Conservation (phyloP, 371 early-diverging fungal species). For the Mortierella sp. region DNA sequence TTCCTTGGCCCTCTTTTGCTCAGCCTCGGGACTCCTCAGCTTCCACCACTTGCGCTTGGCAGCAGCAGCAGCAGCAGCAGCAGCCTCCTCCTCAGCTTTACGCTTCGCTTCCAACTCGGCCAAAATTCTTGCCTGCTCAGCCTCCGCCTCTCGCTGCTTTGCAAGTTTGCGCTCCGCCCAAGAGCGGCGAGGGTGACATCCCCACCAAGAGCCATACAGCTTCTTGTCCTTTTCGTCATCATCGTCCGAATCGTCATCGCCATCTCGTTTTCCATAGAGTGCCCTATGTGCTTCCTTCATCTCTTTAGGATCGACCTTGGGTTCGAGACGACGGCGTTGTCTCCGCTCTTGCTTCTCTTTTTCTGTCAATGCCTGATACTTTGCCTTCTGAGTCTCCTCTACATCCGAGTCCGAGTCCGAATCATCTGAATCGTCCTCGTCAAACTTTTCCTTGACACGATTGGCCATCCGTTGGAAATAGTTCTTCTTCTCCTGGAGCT, state of each 20-base stretch:
- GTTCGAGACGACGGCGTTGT: conserved; percentile 27
- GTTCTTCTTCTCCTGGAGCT: conserved; percentile 39
- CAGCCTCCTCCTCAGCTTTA: conserved; percentile 34
- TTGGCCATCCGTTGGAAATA: conserved; percentile 43
- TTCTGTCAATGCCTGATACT: conserved; percentile 16
- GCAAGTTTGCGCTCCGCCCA: conserved; percentile 41
- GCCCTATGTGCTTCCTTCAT: conserved; percentile 41
- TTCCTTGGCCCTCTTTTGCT: conserved; percentile 12
- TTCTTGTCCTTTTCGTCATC: conserved; percentile 40
- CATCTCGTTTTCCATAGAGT: conserved; percentile 13
- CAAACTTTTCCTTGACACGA: conserved; percentile 48
- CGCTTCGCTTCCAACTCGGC: conserved; percentile 32
- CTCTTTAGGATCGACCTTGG: conserved; percentile 50
- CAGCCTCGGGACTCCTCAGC: conserved; percentile 13
- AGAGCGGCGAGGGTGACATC: conserved; percentile 41
- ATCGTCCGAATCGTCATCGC: conserved; percentile 5
- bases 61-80: conserved; percentile 20
- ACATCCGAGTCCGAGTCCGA: conserved; percentile 35
- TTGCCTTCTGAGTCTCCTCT: conserved; percentile 6
- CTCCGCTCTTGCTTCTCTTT: conserved; percentile 22
- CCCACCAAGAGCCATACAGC: conserved; percentile 47
- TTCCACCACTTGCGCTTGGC: conserved; percentile 41
- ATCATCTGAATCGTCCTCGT: conserved; percentile 34
- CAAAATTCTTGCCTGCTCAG: conserved; percentile 23
- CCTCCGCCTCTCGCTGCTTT: conserved; percentile 36